Base-by-base conservation (phyloP, 2,329 filamentous ascomycete species). In the Phialemonium atrogriseum region DNA sequence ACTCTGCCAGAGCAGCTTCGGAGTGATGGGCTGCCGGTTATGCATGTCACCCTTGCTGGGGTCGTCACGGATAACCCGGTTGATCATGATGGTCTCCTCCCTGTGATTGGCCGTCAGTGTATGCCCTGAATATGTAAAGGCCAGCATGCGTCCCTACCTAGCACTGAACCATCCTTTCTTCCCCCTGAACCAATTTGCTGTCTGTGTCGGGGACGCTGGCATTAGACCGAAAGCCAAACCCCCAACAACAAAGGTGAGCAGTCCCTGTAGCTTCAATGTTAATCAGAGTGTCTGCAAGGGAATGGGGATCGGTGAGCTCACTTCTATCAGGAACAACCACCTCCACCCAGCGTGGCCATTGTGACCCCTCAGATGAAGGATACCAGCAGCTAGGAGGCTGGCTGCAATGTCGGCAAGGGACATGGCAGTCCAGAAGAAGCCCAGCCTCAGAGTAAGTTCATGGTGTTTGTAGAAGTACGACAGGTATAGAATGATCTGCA, bases 41-140 rank as follows among this genome's bases (percentile, higher is more conserved):
- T 74, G 66, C 66, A 77, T 73, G 31, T 64, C 62, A 24, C 65
- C 65, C 47, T 70, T 72, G 13, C 59, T 60, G 0, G 71, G 72
- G 34, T 76, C 73, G 27, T 79, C 73, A 3, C 73, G 64, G 8
- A 61, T 44, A 2, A 62, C 48, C 1, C 76, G 60, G 35, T 76
- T 78, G n/a, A 76, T 70, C n/a, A 77, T 60, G 34, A 77, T 77
- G 17, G 55, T 53, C 36, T 73, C 64, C 42, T 77, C 70, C 5
- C 63, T 44, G 23, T 36, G 22, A 5, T n/a, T 0, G 4, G n/a
- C 2, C 25, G 27, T 37, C 15, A 35, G 36, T 7, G 6, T n/a
- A n/a, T n/a, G n/a, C n/a, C n/a, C n/a, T n/a, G n/a, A n/a, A n/a
- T n/a, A n/a, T n/a, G n/a, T n/a, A n/a, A n/a, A n/a, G n/a, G n/a